Evolutionary conservation across 257 asterid genomes (phyloP), one percentile per base, ranked within the genome.

Genomic region (Henckelia pumila): DNA sequence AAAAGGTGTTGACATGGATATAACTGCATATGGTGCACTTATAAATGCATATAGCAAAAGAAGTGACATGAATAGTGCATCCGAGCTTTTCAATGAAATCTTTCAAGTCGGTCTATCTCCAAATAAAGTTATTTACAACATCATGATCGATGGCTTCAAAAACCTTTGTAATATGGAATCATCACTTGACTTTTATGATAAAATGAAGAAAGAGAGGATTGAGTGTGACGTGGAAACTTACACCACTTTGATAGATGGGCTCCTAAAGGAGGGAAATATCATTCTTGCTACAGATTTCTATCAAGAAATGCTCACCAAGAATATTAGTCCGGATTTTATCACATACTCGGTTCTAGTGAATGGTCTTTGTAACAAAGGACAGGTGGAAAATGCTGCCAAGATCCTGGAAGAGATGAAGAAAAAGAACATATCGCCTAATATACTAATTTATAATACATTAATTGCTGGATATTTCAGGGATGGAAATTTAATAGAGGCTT

Each of bases 401-500:
- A 59, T 87, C 67, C 79, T 89, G 9, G 86, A 84, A 69, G 96
- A 85, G 77, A 89, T 89, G 94, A 59, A 65, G 25, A 25, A 37
- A 52, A 92, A 74, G 79, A 72, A 66, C n/a, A 61, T 79, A 67
- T 63, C 81, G 61, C 96, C 96, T 49, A 85, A 81, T 75, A 79
- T 71, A 44, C 85, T 87, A 49, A 81, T 92, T 64, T 87, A 87
- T 75, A 83, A 79, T 74, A 71, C 89, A 7, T 59, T 89, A 57
- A 87, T 86, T 69, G 83, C 86, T 30, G 90, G 89, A 62, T 83
- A 81, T 62, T 92, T 89, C 77, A 87, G 73, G 81, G 88, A 84
- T 80, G 92, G 95, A 60, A 81, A 87, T 79, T 68, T 92, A 80
- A 81, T 70, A 70, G 95, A 89, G 82, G 96, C 98, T 52, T 85